Evolutionary conservation across 2,329 filamentous ascomycete genomes (phyloP).

Genomic region (Colletotrichum musicola): DNA sequence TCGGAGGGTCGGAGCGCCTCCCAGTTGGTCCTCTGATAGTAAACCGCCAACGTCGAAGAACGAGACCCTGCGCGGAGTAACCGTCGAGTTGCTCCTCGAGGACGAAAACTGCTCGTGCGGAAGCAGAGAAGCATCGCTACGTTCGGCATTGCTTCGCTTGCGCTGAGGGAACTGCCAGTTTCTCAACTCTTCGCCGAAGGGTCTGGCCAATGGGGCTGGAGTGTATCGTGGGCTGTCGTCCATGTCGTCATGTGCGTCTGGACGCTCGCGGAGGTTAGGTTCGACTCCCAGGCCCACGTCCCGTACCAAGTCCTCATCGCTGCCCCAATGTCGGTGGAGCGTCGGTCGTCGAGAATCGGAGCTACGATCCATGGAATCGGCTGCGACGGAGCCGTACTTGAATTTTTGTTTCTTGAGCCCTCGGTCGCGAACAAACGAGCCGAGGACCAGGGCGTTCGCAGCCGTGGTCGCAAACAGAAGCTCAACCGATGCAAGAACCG

Average conservation of each 20-base stretch:
- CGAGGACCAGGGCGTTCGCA: constrained; percentile 89
- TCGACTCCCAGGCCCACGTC: constrained; percentile 79
- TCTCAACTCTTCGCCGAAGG: constrained; percentile 53
- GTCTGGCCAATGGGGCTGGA: constrained; percentile 51
- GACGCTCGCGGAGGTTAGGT: constrained; percentile 60
- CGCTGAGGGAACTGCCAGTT: constrained; percentile 63
- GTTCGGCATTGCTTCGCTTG: constrained; percentile 52
- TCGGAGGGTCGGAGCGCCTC: constrained; percentile 48
- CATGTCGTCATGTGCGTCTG: constrained; percentile 39
- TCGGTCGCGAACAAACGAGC: constrained; percentile 91
- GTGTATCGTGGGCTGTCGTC: constrained; percentile 47
- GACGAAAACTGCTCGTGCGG: constrained; percentile 51
- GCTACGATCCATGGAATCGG: constrained; percentile 71
- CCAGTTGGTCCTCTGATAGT: constrained; percentile 65
- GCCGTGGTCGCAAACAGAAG: constrained; percentile 89
- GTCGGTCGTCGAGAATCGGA: constrained; percentile 59
- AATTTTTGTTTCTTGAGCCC: constrained; percentile 92
- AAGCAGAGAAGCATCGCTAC: constrained; percentile 60
- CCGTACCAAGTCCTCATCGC: constrained; percentile 89
- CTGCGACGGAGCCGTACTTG: constrained; percentile 71
- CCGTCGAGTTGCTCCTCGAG: constrained; percentile 54
- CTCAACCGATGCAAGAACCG: constrained; percentile 89
- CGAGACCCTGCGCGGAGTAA: constrained; percentile 73
- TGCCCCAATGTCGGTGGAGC: constrained; percentile 80
- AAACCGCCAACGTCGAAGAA: constrained; percentile 90